Percentiles rank a stretch among this genome's conserved stretches.
phyloP scores from a whole-genome alignment of 2,329 filamentous ascomycete species.

The Fusarium longipes region DNA sequence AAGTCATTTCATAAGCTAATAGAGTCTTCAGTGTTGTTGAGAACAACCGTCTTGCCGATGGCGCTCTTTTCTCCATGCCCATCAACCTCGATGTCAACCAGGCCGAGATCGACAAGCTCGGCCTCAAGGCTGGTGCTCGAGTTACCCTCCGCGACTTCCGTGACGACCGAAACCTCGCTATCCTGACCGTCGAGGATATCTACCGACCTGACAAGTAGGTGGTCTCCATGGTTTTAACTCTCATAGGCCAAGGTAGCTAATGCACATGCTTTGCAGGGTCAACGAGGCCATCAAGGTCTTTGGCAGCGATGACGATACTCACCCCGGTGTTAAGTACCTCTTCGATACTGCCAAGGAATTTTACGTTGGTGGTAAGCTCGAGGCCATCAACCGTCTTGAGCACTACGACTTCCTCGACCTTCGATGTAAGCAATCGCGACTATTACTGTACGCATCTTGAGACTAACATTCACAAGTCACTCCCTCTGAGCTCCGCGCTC shows the following conservation, averaged over 20 bases:
- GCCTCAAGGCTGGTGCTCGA: constrained; percentile 82
- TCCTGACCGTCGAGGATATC: constrained; percentile 93
- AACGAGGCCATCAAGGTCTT: constrained; percentile 96
- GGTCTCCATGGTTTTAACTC: not conserved
- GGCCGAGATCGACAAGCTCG: constrained; percentile 77
- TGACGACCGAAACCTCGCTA: constrained; percentile 95
- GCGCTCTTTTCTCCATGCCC: constrained; percentile 94
- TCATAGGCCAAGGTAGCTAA: constrained; percentile 31
- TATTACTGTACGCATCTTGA: not conserved
- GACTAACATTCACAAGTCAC: constrained; percentile 69
- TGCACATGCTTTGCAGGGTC: constrained; percentile 62
- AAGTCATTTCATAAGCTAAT: constrained; percentile 42
- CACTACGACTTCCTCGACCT: constrained; percentile 99
- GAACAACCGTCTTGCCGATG: constrained; percentile 86
- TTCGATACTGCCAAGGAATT: constrained; percentile 83
- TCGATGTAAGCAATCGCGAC: constrained; percentile 72
- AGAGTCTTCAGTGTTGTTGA: constrained; percentile 78
- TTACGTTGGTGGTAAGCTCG: constrained; percentile 95
- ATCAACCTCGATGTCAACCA: constrained; percentile 91
- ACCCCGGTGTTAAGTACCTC: constrained; percentile 93
- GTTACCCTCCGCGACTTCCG: constrained; percentile 94
- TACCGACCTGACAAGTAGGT: constrained; percentile 94
- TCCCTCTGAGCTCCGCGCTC: constrained; percentile 90
- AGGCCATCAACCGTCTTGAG: constrained; percentile 93
- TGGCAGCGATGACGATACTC: constrained; percentile 87